Conservation (phyloP, 768 basidiomycete species). For the Amanita inopinata region DNA sequence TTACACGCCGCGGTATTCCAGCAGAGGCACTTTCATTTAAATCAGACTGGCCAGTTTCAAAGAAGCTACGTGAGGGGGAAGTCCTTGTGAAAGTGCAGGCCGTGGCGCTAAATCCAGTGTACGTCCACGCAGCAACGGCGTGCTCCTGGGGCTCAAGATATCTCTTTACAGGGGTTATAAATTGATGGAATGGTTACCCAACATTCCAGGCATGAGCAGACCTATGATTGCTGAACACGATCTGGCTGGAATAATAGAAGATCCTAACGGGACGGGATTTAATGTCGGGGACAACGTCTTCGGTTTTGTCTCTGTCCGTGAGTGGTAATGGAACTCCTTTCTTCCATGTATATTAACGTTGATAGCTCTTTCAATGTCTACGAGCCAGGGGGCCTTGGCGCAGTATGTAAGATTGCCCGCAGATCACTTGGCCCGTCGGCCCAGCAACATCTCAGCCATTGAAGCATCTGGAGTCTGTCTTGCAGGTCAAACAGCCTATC, state of each 20-base stretch:
- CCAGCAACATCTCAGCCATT: constrained; percentile 37
- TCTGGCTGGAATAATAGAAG: constrained; percentile 51
- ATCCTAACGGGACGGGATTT: constrained; percentile 42
- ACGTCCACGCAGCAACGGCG: constrained; percentile 14
- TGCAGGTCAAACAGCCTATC: constrained; percentile 50
- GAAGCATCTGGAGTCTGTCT: constrained; percentile 55
- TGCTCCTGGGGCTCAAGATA: background rate
- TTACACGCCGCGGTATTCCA: constrained; percentile 23
- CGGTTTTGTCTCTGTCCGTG: constrained; percentile 38
- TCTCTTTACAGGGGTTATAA: constrained; percentile 51
- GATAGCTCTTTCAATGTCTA: constrained; percentile 23
- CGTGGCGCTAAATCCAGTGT: constrained; percentile 63
- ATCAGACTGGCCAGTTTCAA: constrained; percentile 29
- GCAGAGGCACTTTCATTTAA: constrained; percentile 22
- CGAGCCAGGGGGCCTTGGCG: constrained; percentile 45
- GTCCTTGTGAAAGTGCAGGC: constrained; percentile 29
- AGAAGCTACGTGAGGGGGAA: constrained; percentile 21
- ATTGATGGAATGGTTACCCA: constrained; percentile 38
- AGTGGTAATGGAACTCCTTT: constrained; percentile 8
- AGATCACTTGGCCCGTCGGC: constrained; percentile 30
- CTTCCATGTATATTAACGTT: background rate
- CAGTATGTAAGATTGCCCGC: constrained; percentile 46
- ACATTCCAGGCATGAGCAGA: constrained; percentile 28
- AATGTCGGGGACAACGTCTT: constrained; percentile 54
- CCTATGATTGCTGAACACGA: constrained; percentile 54